These are phyloP conservation scores for Calonectria naviculata DNA, from an alignment of 2,329 filamentous ascomycete species.

Conservation along the genomic window DNA sequence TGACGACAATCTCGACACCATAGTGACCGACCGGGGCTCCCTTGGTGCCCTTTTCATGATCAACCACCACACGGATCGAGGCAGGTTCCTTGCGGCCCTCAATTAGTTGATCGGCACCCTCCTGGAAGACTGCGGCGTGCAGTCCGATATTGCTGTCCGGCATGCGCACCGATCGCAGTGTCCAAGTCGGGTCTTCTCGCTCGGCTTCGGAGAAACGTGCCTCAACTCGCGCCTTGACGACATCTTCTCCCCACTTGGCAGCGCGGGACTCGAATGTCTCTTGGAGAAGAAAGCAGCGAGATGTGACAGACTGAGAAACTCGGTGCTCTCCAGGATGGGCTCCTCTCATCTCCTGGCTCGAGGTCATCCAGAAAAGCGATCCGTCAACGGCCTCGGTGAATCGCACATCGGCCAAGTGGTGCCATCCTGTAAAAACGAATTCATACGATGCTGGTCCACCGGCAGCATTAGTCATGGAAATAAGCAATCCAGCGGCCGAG, in stretches of 20 bases:
- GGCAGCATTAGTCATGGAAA: slow-evolving; percentile 72
- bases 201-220: slow-evolving; percentile 86
- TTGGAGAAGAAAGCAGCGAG: slow-evolving; percentile 77
- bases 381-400: slow-evolving; percentile 78
- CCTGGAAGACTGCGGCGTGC: slow-evolving; percentile 78
- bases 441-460: slow-evolving; percentile 74
- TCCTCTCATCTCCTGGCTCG: slow-evolving; percentile 69
- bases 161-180: slow-evolving; percentile 76
- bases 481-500: slow-evolving; percentile 70
- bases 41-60: slow-evolving; percentile 74
- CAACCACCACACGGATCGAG: slow-evolving; percentile 77
- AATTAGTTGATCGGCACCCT: slow-evolving; percentile 70
- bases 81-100: slow-evolving; percentile 76
- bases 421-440: slow-evolving; percentile 79
- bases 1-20: slow-evolving; percentile 77
- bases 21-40: slow-evolving; percentile 74
- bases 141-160: slow-evolving; percentile 69
- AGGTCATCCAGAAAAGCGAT: slow-evolving; percentile 75
- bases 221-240: slow-evolving; percentile 88
- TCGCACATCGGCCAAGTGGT: slow-evolving; percentile 75
- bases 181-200: slow-evolving; percentile 84
- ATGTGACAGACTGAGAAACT: slow-evolving; percentile 61
- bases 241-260: slow-evolving; percentile 82
- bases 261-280: slow-evolving; percentile 84
- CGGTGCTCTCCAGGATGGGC: slow-evolving; percentile 56